Percentiles rank a stretch among this genome's conserved stretches.
These are phyloP conservation scores for Gamarada debralockiae DNA, from an alignment of 495 filamentous ascomycete genomes.

Conservation along the genomic window DNA sequence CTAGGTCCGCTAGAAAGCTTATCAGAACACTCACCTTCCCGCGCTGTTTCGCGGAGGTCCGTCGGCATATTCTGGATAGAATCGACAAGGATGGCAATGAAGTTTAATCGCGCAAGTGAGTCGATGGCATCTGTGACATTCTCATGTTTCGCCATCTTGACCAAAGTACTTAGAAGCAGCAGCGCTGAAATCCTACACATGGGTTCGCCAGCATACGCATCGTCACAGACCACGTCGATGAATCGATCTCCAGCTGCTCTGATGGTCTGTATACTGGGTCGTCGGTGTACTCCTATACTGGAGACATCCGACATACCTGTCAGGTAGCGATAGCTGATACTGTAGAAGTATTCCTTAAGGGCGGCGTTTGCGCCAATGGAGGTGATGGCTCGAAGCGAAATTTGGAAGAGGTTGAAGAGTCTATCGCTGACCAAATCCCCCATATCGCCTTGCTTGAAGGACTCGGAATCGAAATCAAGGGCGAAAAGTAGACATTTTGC, in stretches of 20 bases:
- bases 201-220: slow-evolving; percentile 82
- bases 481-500: slow-evolving; percentile 72
- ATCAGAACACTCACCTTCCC: slow-evolving; percentile 25
- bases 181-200: slow-evolving; percentile 78
- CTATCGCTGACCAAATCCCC: slow-evolving; percentile 80
- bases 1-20: neutral
- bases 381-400: slow-evolving; percentile 70
- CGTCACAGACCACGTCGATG: slow-evolving; percentile 85
- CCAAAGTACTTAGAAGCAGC: slow-evolving; percentile 64
- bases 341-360: slow-evolving; percentile 80
- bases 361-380: slow-evolving; percentile 63
- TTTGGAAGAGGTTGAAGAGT: slow-evolving; percentile 84
- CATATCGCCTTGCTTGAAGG: slow-evolving; percentile 45
- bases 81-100: slow-evolving; percentile 84
- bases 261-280: slow-evolving; percentile 69
- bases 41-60: slow-evolving; percentile 51
- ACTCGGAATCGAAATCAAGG: slow-evolving; percentile 53
- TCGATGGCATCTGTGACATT: slow-evolving; percentile 70
- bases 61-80: slow-evolving; percentile 65
- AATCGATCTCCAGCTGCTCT: slow-evolving; percentile 72
- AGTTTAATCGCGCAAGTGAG: slow-evolving; percentile 77
- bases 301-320: slow-evolving; percentile 58
- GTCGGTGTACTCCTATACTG: slow-evolving; percentile 28
- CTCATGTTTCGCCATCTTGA: slow-evolving; percentile 62
- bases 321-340: slow-evolving; percentile 81